Conservation (phyloP, 176 grass and related monocot genomes). For the Hyparrhenia diplandra region DNA sequence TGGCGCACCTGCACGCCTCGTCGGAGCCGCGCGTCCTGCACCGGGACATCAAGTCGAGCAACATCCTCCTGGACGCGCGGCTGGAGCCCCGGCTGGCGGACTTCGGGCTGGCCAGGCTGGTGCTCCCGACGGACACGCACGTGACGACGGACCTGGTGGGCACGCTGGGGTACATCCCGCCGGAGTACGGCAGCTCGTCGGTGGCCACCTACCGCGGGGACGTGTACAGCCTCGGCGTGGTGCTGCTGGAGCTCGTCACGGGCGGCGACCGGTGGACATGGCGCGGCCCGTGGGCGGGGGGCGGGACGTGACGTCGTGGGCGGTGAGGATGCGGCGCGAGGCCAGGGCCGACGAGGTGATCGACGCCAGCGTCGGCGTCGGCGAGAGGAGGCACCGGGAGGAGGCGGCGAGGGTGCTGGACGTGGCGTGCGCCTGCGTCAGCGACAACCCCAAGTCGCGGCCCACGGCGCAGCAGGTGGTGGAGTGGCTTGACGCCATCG, state of each 20-base stretch:
- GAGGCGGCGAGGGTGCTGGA: constrained; percentile 35
- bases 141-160: constrained; percentile 64
- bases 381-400: background rate
- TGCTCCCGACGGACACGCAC: constrained; percentile 45
- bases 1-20: constrained; percentile 58
- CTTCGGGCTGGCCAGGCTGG: constrained; percentile 55
- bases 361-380: constrained; percentile 8
- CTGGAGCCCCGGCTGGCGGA: constrained; percentile 56
- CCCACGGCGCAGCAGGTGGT: constrained; percentile 38
- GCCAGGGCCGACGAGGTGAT: constrained; percentile 20
- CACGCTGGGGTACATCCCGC: constrained; percentile 74
- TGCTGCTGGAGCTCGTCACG: constrained; percentile 65
- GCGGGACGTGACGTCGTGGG: constrained; percentile 52
- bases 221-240: constrained; percentile 81
- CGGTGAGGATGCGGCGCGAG: constrained; percentile 29
- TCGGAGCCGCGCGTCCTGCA: constrained; percentile 62
- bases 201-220: constrained; percentile 48
- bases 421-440: constrained; percentile 41
- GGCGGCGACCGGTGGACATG: constrained; percentile 48
- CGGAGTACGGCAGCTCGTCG: constrained; percentile 47
- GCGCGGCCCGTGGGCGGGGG: background rate
- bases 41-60: constrained; percentile 81
- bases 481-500: constrained; percentile 38
- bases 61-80: constrained; percentile 65
- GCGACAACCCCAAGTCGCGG: constrained; percentile 28